These are phyloP conservation scores for Trametes villosa DNA, from an alignment of 768 basidiomycete genomes.

Conservation along the genomic window DNA sequence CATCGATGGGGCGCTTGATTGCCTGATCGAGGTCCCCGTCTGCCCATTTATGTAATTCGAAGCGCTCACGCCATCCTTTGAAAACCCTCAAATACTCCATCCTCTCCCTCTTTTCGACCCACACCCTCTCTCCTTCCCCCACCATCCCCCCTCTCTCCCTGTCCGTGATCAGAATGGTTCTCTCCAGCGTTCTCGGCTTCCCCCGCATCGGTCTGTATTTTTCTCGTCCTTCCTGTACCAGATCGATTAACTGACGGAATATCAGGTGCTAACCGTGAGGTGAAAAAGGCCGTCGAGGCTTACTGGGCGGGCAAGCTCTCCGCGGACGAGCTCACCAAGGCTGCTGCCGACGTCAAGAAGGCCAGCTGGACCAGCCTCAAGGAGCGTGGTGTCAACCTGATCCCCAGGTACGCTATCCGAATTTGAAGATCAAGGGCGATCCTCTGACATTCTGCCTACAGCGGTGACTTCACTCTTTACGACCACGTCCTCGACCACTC, in stretches of 20 bases:
- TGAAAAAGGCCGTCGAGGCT: conserved; percentile 97
- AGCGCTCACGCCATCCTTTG: conserved; percentile 19
- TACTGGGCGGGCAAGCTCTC: conserved; percentile 96
- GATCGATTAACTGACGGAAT: neutral
- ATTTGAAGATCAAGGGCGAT: conserved; percentile 20
- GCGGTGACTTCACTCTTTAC: conserved; percentile 98
- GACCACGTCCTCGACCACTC: conserved; percentile 99
- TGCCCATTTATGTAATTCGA: conserved; percentile 22
- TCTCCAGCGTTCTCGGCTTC: conserved; percentile 60
- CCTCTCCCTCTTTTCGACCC: conserved; percentile 13
- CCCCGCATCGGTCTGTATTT: conserved; percentile 54
- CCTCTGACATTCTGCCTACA: conserved; percentile 38
- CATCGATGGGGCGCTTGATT: conserved; percentile 22
- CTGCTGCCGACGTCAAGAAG: conserved; percentile 87
- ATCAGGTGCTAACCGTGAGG: conserved; percentile 88
- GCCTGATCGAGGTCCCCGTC: conserved; percentile 6
- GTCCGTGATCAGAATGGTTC: conserved; percentile 41
- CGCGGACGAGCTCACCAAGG: conserved; percentile 86
- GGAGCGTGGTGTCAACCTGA: conserved; percentile 81
- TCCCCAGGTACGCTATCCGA: conserved; percentile 76
- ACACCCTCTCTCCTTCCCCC: conserved; percentile 26
- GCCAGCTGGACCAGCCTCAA: conserved; percentile 87
- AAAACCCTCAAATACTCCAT: conserved; percentile 20
- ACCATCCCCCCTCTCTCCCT: conserved; percentile 19
- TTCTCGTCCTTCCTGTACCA: neutral